A percentile compares a stretch with the other conserved stretches of the same genome.
Evolutionary conservation across 2,329 filamentous ascomycete genomes (phyloP).

Genomic region (Fusarium sp.): DNA sequence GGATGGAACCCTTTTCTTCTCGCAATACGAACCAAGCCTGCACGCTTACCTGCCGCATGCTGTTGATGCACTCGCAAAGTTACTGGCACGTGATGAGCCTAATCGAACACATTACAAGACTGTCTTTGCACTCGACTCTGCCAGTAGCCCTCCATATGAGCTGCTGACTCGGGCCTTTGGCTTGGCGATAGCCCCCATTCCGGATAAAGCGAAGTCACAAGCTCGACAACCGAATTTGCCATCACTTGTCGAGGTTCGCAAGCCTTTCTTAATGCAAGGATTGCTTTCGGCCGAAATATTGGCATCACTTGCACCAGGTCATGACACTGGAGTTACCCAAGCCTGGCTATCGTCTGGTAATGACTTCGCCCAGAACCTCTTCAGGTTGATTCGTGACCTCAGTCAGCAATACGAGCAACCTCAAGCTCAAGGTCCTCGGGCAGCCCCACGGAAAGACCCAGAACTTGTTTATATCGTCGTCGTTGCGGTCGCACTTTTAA

Average conservation of each 20-base stretch:
- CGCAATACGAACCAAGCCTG: conserved; percentile 80
- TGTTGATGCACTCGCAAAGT: conserved; percentile 89
- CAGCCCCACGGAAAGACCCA: conserved; percentile 57
- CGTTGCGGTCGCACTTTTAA: conserved; percentile 75
- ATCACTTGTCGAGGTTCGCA: conserved; percentile 81
- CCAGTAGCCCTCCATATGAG: conserved; percentile 74
- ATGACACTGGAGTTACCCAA: conserved; percentile 78
- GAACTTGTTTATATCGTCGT: conserved; percentile 73
- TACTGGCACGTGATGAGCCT: conserved; percentile 92
- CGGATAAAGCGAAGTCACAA: conserved; percentile 68
- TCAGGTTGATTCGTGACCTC: conserved; percentile 79
- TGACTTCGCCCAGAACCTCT: conserved; percentile 83
- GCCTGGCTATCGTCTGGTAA: conserved; percentile 87
- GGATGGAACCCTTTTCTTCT: conserved; percentile 76
- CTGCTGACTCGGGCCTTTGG: conserved; percentile 89
- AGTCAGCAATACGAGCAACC: conserved; percentile 70
- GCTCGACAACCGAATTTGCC: conserved; percentile 70
- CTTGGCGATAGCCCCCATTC: conserved; percentile 85
- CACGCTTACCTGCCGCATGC: conserved; percentile 92
- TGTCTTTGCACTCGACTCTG: conserved; percentile 80
- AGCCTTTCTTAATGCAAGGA: conserved; percentile 91
- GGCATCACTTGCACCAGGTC: conserved; percentile 75
- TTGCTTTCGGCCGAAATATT: conserved; percentile 91
- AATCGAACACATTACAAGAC: conserved; percentile 87
- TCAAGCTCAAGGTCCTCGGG: conserved; percentile 51